Percentiles rank a stretch among this genome's conserved stretches.
Conservation (phyloP, 1,284 basidiomycete species). For the Ustilago esculenta region DNA sequence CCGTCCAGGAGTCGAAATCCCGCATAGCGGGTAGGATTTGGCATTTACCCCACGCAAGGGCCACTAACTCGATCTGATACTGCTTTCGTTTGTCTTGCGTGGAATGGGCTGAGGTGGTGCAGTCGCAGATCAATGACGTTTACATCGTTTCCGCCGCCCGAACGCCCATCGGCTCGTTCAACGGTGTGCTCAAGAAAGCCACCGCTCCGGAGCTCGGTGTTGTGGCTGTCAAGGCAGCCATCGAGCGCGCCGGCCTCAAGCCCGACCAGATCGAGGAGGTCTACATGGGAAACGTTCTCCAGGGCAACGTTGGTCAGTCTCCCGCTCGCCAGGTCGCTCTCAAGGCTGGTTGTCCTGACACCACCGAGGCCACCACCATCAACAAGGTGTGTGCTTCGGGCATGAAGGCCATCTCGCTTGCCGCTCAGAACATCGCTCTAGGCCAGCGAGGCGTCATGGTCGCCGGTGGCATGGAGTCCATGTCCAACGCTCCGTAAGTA, state of each 20-base stretch:
- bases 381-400: constrained; percentile 75
- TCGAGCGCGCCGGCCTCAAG: constrained; percentile 80
- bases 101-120: background rate
- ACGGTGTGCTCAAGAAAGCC: constrained; percentile 86
- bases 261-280: constrained; percentile 88
- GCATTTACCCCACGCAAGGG: background rate
- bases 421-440: constrained; percentile 68
- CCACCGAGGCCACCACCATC: constrained; percentile 96
- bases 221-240: constrained; percentile 84
- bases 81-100: too few relatives aligned
- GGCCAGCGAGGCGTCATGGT: constrained; percentile 68
- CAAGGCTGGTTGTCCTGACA: constrained; percentile 84
- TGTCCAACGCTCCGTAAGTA: constrained; percentile 68
- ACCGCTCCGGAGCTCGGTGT: constrained; percentile 90
- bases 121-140: constrained; percentile 71
- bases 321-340: constrained; percentile 72
- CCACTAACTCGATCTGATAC: background rate
- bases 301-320: constrained; percentile 68
- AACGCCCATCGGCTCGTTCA: constrained; percentile 93
- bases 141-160: constrained; percentile 94
- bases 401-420: constrained; percentile 69
- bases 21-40: too few relatives aligned
- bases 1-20: too few relatives aligned
- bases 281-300: constrained; percentile 84
- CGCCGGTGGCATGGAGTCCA: constrained; percentile 70